Conservation (phyloP, 129 eudicot genomes). For the Escallonia rubra region DNA sequence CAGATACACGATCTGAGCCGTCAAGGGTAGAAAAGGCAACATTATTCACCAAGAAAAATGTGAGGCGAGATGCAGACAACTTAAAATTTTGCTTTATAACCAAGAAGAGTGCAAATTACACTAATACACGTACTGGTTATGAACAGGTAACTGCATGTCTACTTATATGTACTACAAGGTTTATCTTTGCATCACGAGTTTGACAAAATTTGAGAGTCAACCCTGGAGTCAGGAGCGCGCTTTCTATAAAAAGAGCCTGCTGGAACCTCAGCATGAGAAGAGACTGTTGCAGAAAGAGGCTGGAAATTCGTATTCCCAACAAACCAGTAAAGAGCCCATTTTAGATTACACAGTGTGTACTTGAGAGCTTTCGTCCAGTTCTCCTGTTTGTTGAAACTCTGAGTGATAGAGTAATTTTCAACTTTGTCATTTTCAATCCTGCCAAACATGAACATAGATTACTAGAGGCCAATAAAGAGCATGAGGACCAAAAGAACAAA, state of each 20-base stretch:
- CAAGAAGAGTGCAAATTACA: no score
- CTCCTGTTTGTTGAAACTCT: constrained; percentile 93
- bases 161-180: no score
- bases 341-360: constrained; percentile 88
- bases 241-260: constrained; percentile 45
- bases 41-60: no score
- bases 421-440: constrained; percentile 92
- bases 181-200: no score
- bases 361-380: constrained; percentile 97
- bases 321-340: constrained; percentile 99
- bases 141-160: no score
- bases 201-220: no score
- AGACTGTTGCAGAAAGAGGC: constrained; percentile 55
- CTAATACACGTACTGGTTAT: no score
- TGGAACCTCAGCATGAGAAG: constrained; percentile 51
- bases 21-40: no score
- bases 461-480: background rate
- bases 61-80: no score
- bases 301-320: constrained; percentile 88
- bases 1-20: no score
- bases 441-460: constrained; percentile 4
- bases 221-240: constrained; percentile 28
- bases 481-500: background rate
- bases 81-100: no score
- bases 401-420: constrained; percentile 75